Base-by-base conservation (phyloP, 257 asterid species). In the Thymus quinquecostatus region DNA sequence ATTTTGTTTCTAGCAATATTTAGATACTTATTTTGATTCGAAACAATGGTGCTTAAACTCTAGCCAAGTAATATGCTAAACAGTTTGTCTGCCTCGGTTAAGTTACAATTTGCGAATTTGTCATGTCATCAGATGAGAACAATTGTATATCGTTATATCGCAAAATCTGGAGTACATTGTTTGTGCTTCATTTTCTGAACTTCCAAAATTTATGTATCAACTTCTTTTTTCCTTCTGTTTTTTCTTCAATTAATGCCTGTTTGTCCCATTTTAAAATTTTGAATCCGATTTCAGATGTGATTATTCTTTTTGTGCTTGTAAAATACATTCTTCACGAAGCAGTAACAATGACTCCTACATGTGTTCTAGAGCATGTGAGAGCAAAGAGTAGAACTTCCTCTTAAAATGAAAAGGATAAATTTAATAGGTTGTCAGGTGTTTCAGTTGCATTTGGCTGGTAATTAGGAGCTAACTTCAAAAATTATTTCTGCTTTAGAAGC, bases 361-460 rank as follows among this genome's bases (percentile, higher is more conserved):
- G 10, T 56, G 38, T 56, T 53, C 8, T 36, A 55, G 8, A 28
- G 27, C n/a, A 9, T 21, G 60, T 27, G 36, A 28, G 12, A 29
- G 28, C 2, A 28, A 55, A 55, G 60, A 27, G 34, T 53, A 53
- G n/a, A 21, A 54, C 32, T 60, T 60, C 6, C 44, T 10, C n/a
- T 12, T 6, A 60, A 60, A 13, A 33, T 33, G 47, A 8, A 62
- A 10, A 41, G 21, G 21, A 21, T 21, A 21, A 21, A 21, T 21
- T 40, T 14, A 8, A 10, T 5, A 41, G 49, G 41, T 8, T 62
- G 14, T 8, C 14, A 0, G 53, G 21, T 62, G 38, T 10, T 41
- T 62, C 38, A 27, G 1, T 41, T 61, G 51, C n/a, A 38, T 61
- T 61, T 68, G 73, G 29, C 73, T 54, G 38, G 54, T 48, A 10